Evolutionary conservation across 2,329 filamentous ascomycete species (phyloP).

Genomic region (Colletotrichum eremochloae): DNA sequence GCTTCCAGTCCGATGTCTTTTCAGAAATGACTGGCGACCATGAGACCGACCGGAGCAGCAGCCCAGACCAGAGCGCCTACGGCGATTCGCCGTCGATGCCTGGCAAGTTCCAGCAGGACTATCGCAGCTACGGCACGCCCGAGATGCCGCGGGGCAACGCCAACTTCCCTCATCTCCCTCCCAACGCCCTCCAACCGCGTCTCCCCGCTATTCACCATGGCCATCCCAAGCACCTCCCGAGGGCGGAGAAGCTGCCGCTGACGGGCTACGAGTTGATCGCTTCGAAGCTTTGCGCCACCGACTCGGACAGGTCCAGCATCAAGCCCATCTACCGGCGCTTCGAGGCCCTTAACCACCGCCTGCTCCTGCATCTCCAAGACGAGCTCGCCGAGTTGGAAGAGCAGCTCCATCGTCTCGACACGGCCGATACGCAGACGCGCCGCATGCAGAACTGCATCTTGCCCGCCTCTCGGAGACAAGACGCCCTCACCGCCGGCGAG

Average conservation of each 20-base stretch:
- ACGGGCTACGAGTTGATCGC: slow-evolving; percentile 76
- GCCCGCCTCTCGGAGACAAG: slow-evolving; percentile 72
- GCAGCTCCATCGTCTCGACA: slow-evolving; percentile 78
- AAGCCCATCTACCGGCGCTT: slow-evolving; percentile 86
- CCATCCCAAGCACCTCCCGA: slow-evolving; percentile 52
- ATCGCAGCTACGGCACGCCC: slow-evolving; percentile 55
- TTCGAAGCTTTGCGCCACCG: slow-evolving; percentile 56
- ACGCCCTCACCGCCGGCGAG: slow-evolving; percentile 65
- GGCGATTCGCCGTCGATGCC: slow-evolving; percentile 44
- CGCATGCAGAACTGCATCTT: slow-evolving; percentile 58
- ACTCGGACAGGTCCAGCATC: slow-evolving; percentile 46
- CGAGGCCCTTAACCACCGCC: slow-evolving; percentile 82
- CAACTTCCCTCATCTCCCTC: slow-evolving; percentile 53
- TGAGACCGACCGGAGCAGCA: slow-evolving; percentile 61
- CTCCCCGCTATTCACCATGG: slow-evolving; percentile 48
- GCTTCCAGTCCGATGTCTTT: slow-evolving; percentile 62
- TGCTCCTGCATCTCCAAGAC: slow-evolving; percentile 87
- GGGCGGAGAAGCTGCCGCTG: slow-evolving; percentile 59
- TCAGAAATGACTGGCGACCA: slow-evolving; percentile 52
- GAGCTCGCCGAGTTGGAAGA: slow-evolving; percentile 86
- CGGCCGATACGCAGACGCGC: slow-evolving; percentile 63
- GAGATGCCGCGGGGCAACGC: slow-evolving; percentile 58
- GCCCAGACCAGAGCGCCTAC: slow-evolving; percentile 57
- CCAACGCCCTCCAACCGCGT: slow-evolving; percentile 54
- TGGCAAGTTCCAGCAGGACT: slow-evolving; percentile 31